Percentiles rank a stretch among this genome's conserved stretches.
phyloP scores from a whole-genome alignment of 192 early-diverging fungal species.

The Entomortierella chlamydospora region DNA sequence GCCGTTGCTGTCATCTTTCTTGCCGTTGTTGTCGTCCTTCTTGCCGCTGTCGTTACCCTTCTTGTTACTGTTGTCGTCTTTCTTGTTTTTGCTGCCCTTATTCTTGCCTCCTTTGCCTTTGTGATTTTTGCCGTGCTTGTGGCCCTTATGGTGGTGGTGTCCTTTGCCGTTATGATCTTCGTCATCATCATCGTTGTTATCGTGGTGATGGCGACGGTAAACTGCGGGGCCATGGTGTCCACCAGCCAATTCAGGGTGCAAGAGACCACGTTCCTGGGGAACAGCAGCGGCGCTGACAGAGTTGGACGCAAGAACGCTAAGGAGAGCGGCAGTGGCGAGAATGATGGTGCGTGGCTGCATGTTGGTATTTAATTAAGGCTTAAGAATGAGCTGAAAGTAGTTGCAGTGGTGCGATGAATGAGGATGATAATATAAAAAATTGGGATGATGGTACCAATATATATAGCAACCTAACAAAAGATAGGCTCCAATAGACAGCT shows the following conservation, averaged over 20 bases:
- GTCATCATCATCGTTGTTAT: not conserved
- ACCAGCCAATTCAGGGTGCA: not conserved
- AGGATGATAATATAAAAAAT: too few relatives aligned
- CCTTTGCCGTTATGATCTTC: not conserved
- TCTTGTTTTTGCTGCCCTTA: not conserved
- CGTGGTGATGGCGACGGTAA: conserved; percentile 21
- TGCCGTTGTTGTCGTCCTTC: not conserved
- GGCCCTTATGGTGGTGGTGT: not conserved
- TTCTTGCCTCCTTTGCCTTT: not conserved
- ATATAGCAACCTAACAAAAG: too few relatives aligned
- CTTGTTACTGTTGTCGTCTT: not conserved
- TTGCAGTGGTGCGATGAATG: too few relatives aligned
- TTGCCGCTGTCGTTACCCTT: not conserved
- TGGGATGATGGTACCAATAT: too few relatives aligned
- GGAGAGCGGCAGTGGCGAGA: conserved; percentile 13
- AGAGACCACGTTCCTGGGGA: not conserved
- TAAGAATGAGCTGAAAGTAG: not conserved
- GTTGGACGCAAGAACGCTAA: conserved; percentile 24
- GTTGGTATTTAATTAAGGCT: not conserved
- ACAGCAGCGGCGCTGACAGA: conserved; percentile 11
- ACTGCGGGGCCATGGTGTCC: not conserved
- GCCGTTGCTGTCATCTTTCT: not conserved
- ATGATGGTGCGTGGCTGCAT: conserved; percentile 24
- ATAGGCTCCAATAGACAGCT: too few relatives aligned
- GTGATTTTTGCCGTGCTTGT: not conserved